Evolutionary conservation across 306 rosid species (phyloP).

Genomic region (Begonia loranthoides): DNA sequence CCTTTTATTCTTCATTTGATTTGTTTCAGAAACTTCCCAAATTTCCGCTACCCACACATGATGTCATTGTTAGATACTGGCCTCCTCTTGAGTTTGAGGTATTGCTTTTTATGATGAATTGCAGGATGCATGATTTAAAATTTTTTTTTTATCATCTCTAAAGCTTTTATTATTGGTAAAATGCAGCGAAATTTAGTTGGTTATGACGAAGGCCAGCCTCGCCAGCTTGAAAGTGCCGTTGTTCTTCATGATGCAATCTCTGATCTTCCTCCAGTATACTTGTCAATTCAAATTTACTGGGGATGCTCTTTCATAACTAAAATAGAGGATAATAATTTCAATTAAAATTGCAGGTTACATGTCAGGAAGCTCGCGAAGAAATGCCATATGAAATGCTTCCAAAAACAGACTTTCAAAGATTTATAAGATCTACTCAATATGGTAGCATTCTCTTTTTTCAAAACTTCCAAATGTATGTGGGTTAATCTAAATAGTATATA

Average conservation of each 20-base stretch:
- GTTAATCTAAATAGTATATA: too few relatives aligned
- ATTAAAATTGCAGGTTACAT: constrained; percentile 33
- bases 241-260: constrained; percentile 87
- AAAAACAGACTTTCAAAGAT: constrained; percentile 81
- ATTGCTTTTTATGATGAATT: background rate
- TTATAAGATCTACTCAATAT: constrained; percentile 55
- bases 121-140: background rate
- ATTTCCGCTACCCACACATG: constrained; percentile 92
- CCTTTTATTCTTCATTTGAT: too few relatives aligned
- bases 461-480: background rate
- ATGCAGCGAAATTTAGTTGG: constrained; percentile 83
- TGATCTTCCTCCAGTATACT: constrained; percentile 71
- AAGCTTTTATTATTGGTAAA: constrained; percentile 5
- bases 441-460: constrained; percentile 31
- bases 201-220: constrained; percentile 73
- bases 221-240: constrained; percentile 48
- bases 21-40: constrained; percentile 56
- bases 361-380: constrained; percentile 46
- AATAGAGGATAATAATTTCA: constrained; percentile 2
- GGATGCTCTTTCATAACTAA: background rate
- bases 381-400: constrained; percentile 53
- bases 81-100: constrained; percentile 87
- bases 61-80: constrained; percentile 68
- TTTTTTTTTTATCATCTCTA: background rate
- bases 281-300: constrained; percentile 12